Conservation (phyloP, 768 basidiomycete genomes). For the Amanita subjunquillea region DNA sequence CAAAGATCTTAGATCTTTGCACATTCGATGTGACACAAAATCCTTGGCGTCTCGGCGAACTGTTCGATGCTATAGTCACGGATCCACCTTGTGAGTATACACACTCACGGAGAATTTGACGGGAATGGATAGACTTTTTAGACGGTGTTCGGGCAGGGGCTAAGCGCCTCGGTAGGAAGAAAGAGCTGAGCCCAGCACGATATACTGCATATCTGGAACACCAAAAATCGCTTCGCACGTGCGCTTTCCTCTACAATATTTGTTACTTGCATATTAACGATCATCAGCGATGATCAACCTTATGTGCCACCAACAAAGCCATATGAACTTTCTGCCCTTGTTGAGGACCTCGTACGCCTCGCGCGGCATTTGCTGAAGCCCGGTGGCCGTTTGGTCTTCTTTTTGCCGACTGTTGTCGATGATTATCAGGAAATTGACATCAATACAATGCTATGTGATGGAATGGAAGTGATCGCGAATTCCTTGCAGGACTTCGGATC, state of each 20-base stretch:
- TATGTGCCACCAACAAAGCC: slow-evolving; percentile 88
- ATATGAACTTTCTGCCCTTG: slow-evolving; percentile 83
- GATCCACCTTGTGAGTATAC: slow-evolving; percentile 79
- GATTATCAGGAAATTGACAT: slow-evolving; percentile 87
- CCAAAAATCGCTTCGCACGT: slow-evolving; percentile 31
- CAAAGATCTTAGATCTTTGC: slow-evolving; percentile 70
- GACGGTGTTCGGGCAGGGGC: slow-evolving; percentile 91
- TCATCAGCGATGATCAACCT: slow-evolving; percentile 36
- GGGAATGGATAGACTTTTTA: slow-evolving; percentile 15
- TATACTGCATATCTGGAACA: slow-evolving; percentile 27
- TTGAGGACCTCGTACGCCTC: slow-evolving; percentile 69
- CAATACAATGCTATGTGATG: slow-evolving; percentile 64
- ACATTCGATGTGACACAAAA: slow-evolving; percentile 91
- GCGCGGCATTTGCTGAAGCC: slow-evolving; percentile 81
- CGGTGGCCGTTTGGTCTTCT: slow-evolving; percentile 86
- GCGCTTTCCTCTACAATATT: slow-evolving; percentile 13
- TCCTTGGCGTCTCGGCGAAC: slow-evolving; percentile 79
- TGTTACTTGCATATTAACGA: not conserved
- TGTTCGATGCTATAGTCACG: slow-evolving; percentile 92
- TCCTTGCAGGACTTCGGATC: slow-evolving; percentile 90
- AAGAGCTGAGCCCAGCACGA: slow-evolving; percentile 28
- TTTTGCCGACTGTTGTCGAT: slow-evolving; percentile 86
- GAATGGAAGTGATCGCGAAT: slow-evolving; percentile 84
- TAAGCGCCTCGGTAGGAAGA: slow-evolving; percentile 68
- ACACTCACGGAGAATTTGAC: not conserved